Evolutionary conservation across 345 rosid species (phyloP), one percentile per base, ranked within the genome.

Genomic region (Eucalyptus cloeziana): DNA sequence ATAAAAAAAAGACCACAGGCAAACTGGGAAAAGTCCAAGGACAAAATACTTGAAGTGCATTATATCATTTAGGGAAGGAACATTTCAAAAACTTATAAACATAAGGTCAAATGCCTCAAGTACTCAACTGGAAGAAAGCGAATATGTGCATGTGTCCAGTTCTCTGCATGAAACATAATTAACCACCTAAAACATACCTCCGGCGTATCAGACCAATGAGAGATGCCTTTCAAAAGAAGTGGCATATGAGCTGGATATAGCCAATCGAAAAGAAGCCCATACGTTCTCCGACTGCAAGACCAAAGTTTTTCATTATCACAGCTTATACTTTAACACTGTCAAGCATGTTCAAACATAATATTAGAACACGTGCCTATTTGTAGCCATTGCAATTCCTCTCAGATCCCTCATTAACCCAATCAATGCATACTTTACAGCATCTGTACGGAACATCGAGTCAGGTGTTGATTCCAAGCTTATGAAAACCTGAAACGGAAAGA

Each of bases 351-450:
- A 22, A 56, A 49, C 13, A 60, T 88, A 79, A 30, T 88, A 31
- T 80, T 47, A 89, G 43, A 80, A 67, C 54, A 62, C 88, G 22
- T 71, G 96, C 99, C 99, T 95, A 93, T 94, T 96, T 86, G 99
- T 95, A 88, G 99, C 99, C 99, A 97, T 97, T 22, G 99, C 93
- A 89, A 98, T 95, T 89, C 99, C 99, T 94, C 99, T 94, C 79
- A 98, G 96, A 94, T 98, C 99, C 92, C 99, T 95, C 99, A 96
- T 97, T 87, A 97, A 93, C 58, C 99, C 99, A 91, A 97, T 94
- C 85, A 98, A 89, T 88, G 98, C 97, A 93, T 93, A 97, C 94
- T 97, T 98, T 86, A 98, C 99, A 58, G 90, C 95, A 92, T 97
- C 99, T 90, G 98, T 92, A 88, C 99, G 99, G 91, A 97, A 98